phyloP scores from a whole-genome alignment of 805 yeast species.

The Starmerella etchellsii region DNA sequence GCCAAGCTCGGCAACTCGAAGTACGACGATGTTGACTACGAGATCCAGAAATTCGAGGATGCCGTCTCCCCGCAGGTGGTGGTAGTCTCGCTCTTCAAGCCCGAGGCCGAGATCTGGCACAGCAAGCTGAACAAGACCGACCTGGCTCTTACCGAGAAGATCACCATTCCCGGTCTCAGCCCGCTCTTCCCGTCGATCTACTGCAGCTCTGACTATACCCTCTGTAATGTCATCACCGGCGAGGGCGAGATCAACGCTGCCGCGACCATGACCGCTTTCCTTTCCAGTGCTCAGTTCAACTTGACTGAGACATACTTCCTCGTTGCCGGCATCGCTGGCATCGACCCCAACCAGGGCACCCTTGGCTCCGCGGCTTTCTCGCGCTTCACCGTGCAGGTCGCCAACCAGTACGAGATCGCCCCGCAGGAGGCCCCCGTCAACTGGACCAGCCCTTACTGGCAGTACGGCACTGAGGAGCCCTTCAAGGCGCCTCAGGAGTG shows the following conservation, averaged over 20 bases:
- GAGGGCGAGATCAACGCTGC: constrained; percentile 62
- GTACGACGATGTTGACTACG: constrained; percentile 4
- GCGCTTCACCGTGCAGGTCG: constrained; percentile 49
- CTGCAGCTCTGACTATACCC: constrained; percentile 40
- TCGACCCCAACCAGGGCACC: constrained; percentile 43
- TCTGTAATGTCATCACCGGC: constrained; percentile 56
- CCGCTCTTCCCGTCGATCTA: constrained; percentile 45
- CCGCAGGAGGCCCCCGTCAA: constrained; percentile 33
- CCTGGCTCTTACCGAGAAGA: constrained; percentile 41
- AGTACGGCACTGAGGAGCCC: constrained; percentile 40
- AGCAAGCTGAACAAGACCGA: constrained; percentile 33
- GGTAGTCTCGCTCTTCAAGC: constrained; percentile 42
- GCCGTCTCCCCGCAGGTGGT: constrained; percentile 37
- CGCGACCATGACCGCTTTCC: constrained; percentile 41
- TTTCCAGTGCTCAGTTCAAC: constrained; percentile 43
- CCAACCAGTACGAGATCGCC: constrained; percentile 45
- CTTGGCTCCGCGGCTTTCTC: constrained; percentile 50
- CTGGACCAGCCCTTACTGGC: constrained; percentile 51
- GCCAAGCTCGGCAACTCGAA: background rate
- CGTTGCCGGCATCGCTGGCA: constrained; percentile 56
- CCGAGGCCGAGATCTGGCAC: constrained; percentile 44
- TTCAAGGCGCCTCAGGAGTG: constrained; percentile 39
- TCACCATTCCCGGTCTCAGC: constrained; percentile 54
- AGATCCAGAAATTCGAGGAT: constrained; percentile 9
- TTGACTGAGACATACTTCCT: constrained; percentile 47